Base-by-base conservation (phyloP, 2,329 filamentous ascomycete species). In the Ascochyta koolunga region DNA sequence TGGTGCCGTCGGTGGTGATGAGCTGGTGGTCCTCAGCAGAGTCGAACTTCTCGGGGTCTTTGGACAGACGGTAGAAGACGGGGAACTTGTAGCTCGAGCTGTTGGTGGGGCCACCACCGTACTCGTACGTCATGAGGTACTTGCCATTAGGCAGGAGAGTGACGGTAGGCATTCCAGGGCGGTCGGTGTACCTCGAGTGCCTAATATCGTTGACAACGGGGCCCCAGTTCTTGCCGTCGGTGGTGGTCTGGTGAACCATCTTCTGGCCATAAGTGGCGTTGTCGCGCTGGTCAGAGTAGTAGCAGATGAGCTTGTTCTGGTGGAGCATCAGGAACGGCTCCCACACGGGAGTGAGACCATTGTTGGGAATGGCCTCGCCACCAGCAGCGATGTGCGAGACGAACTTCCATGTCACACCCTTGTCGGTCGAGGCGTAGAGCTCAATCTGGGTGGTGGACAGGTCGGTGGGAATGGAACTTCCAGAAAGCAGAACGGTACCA, bases 281-380 rank as follows among this genome's bases (percentile, higher is more conserved):
- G 58, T 86, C 86, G 31, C 88, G 82, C 68, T 90, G 88, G 70
- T 90, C 88, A 1, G 87, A 86, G 76, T 90, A 90, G 78, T 89
- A 90, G 63, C 82, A 77, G 31, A 90, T 80, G 16, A 90, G 74
- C 45, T 83, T 77, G 47, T 83, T 79, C 50, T 88, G 74, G 68
- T 86, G 80, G 38, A 81, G 77, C 68, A 81, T 80, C 36, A 90
- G 73, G 70, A 88, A 89, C 0, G 88, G 88, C 70, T 91, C 89
- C 88, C 88, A 91, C 18, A 91, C 84, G 0, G 87, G 86, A 0
- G 86, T 88, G 32, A 85, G 70, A 1, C 85, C 87, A 64, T 90
- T 89, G 65, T 84, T 80, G 3, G 87, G 83, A 0, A 77, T 64
- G 2, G 87, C 86, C 40, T 79, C 79, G n/a, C 86, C 86, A 29